A percentile compares a stretch with the other conserved stretches of the same genome.
Evolutionary conservation across 257 asterid genomes (phyloP).

Genomic region (Scutellaria galericulata): DNA sequence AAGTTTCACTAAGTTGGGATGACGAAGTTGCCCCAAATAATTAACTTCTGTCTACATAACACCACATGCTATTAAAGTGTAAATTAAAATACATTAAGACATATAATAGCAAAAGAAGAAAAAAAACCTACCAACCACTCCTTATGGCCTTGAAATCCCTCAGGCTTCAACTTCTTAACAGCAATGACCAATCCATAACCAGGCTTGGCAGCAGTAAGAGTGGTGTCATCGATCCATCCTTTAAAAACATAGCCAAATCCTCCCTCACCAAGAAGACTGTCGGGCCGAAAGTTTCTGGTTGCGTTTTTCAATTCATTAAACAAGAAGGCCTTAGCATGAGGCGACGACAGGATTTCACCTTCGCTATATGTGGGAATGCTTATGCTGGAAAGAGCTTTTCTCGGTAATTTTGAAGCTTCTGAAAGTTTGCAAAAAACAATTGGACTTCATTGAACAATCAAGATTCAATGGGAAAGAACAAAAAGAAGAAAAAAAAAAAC

Average conservation of each 20-base stretch:
- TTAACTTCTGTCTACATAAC: constrained; percentile 68
- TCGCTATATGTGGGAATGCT: constrained; percentile 32
- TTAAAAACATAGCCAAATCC: constrained; percentile 58
- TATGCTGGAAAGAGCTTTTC: constrained; percentile 32
- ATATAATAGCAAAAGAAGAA: neutral
- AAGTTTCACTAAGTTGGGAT: constrained; percentile 69
- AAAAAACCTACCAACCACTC: constrained; percentile 66
- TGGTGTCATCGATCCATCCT: constrained; percentile 26
- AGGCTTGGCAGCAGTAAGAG: constrained; percentile 57
- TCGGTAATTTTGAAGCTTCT: constrained; percentile 45
- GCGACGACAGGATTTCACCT: constrained; percentile 57
- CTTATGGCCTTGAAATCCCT: constrained; percentile 68
- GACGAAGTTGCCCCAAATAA: constrained; percentile 72
- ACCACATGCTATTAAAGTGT: neutral
- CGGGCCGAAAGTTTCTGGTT: constrained; percentile 68
- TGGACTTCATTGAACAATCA: neutral
- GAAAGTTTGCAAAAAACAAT: constrained; percentile 25
- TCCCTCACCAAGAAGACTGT: constrained; percentile 78
- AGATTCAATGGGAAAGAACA: neutral
- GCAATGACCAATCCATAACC: constrained; percentile 75
- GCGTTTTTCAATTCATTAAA: constrained; percentile 68
- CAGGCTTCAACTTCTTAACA: constrained; percentile 72
- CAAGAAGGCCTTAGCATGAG: constrained; percentile 60
- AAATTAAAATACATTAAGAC: neutral
- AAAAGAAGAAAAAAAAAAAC: neutral